These are phyloP conservation scores for Madurella mycetomatis DNA, from an alignment of 2,329 filamentous ascomycete genomes.

Conservation along the genomic window DNA sequence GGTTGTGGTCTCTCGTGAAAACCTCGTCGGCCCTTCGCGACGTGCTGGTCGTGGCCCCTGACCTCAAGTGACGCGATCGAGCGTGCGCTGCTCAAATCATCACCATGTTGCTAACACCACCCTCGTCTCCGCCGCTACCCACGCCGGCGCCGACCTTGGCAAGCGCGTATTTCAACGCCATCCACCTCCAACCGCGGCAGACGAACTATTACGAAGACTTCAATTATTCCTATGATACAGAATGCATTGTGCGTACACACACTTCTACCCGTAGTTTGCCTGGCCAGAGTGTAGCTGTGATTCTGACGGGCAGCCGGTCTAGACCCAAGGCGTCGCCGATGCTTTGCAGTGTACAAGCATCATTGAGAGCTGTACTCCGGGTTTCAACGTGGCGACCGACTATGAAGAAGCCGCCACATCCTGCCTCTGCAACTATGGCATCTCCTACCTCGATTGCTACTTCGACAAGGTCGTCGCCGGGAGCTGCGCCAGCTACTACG, in stretches of 20 bases:
- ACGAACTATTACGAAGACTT: background rate
- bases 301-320: background rate
- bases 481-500: constrained; percentile 14
- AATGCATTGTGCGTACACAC: constrained; percentile 6
- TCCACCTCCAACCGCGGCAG: constrained; percentile 15
- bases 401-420: constrained; percentile 1
- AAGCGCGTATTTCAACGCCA: constrained; percentile 1
- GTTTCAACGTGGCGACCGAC: constrained; percentile 8
- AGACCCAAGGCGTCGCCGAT: constrained; percentile 4
- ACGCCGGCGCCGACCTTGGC: constrained; percentile 18
- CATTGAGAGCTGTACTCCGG: constrained; percentile 17
- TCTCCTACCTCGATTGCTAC: constrained; percentile 25
- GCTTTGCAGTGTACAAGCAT: constrained; percentile 17
- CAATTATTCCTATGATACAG: constrained; percentile 1
- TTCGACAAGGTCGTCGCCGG: constrained; percentile 12
- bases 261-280: background rate
- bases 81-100: background rate
- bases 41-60: background rate
- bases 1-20: background rate
- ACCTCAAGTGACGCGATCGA: background rate
- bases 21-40: background rate
- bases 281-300: background rate
- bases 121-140: constrained; percentile 14
- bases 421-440: constrained; percentile 27
- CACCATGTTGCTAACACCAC: constrained; percentile 8